phyloP scores from a whole-genome alignment of 139 green algal species.

The Picochlorum sp. region DNA sequence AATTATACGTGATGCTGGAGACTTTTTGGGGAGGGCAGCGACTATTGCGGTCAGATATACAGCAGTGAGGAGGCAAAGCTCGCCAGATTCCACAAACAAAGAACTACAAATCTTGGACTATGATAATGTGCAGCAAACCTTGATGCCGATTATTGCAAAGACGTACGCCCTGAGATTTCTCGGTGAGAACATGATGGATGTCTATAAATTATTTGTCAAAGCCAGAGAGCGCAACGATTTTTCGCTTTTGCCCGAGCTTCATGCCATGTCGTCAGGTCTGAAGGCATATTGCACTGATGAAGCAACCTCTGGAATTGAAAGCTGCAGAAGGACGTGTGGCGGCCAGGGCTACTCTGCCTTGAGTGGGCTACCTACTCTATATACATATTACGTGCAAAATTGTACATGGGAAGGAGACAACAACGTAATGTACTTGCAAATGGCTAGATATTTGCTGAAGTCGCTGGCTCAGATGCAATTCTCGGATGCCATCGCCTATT shows the following conservation, averaged over 20 bases:
- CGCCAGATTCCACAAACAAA: slow-evolving; percentile 29
- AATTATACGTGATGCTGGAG: slow-evolving; percentile 62
- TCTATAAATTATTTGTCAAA: slow-evolving; percentile 62
- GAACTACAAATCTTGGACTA: slow-evolving; percentile 93
- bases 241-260: slow-evolving; percentile 73
- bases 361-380: slow-evolving; percentile 68
- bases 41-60: slow-evolving; percentile 82
- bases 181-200: slow-evolving; percentile 39
- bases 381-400: slow-evolving; percentile 80
- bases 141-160: slow-evolving; percentile 71
- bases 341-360: slow-evolving; percentile 83
- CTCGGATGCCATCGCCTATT: slow-evolving; percentile 41
- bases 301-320: slow-evolving; percentile 68
- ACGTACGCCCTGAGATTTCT: slow-evolving; percentile 89
- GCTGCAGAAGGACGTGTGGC: slow-evolving; percentile 63
- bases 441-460: slow-evolving; percentile 69
- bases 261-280: slow-evolving; percentile 70
- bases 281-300: slow-evolving; percentile 66
- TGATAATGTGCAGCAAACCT: slow-evolving; percentile 64
- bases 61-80: slow-evolving; percentile 73
- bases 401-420: slow-evolving; percentile 93
- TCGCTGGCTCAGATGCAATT: slow-evolving; percentile 18
- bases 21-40: slow-evolving; percentile 56
- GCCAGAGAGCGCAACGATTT: slow-evolving; percentile 70
- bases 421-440: slow-evolving; percentile 66